A percentile compares a stretch with the other conserved stretches of the same genome.
Conservation (phyloP, 306 rosid species). For the Rosa chinensis region DNA sequence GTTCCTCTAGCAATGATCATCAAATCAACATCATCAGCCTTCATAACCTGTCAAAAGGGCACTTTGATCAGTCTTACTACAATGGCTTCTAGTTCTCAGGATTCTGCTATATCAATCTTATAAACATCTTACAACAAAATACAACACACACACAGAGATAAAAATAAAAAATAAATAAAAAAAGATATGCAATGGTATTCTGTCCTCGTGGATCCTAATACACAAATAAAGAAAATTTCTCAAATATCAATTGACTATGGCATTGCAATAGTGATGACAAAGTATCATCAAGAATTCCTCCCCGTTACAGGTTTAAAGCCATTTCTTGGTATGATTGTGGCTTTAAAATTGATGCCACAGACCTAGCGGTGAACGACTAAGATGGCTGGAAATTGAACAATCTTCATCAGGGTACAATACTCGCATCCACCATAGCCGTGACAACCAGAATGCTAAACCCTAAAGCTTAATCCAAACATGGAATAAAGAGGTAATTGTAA, state of each 20-base stretch:
- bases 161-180: too few species aligned
- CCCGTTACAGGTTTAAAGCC: background rate
- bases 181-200: too few species aligned
- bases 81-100: background rate
- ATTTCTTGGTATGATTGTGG: background rate
- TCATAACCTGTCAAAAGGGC: slow-evolving; percentile 52
- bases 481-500: slow-evolving; percentile 7
- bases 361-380: background rate
- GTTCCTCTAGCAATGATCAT: slow-evolving; percentile 83
- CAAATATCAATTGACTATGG: background rate
- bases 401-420: background rate
- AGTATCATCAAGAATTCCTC: background rate
- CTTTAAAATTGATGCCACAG: background rate
- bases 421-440: background rate
- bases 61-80: slow-evolving; percentile 3
- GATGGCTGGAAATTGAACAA: background rate
- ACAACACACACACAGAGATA: too few species aligned
- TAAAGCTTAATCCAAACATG: background rate
- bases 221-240: background rate
- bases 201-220: too few species aligned
- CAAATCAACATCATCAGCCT: slow-evolving; percentile 81
- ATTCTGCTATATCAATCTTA: background rate
- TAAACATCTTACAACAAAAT: background rate
- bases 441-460: background rate
- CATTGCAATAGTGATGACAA: background rate